Evolutionary conservation across 2,329 filamentous ascomycete species (phyloP).

Genomic region (Thelonectria blattea): DNA sequence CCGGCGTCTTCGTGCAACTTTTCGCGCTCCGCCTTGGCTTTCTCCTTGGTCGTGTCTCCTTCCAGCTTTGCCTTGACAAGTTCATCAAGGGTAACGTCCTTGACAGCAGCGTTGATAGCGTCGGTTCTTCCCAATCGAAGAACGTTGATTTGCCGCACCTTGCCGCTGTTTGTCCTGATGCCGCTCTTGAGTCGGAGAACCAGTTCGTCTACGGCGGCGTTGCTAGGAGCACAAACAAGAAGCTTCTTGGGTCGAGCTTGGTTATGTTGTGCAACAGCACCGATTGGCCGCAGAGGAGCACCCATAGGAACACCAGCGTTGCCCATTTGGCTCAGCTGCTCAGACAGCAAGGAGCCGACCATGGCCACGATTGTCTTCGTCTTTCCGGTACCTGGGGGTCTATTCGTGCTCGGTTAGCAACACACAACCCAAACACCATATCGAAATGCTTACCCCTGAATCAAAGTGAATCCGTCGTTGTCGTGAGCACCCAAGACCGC

Average conservation of each 20-base stretch:
- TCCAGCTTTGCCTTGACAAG: constrained; percentile 79
- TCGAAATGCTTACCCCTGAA: constrained; percentile 72
- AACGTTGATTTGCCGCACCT: constrained; percentile 79
- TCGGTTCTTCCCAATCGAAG: constrained; percentile 90
- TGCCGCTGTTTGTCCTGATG: constrained; percentile 77
- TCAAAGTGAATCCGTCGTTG: constrained; percentile 95
- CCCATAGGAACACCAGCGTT: constrained; percentile 43
- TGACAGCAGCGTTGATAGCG: constrained; percentile 87
- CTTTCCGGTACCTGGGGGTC: constrained; percentile 94
- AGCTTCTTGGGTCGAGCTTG: constrained; percentile 73
- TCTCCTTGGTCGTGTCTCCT: constrained; percentile 62
- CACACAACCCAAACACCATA: constrained; percentile 5
- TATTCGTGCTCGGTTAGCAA: constrained; percentile 45
- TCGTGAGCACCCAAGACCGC: constrained; percentile 91
- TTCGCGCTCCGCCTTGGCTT: constrained; percentile 61
- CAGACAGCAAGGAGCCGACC: constrained; percentile 76
- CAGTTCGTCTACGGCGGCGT: constrained; percentile 94
- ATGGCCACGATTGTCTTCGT: constrained; percentile 98
- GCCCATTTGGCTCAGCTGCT: constrained; percentile 44
- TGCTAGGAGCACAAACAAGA: constrained; percentile 96
- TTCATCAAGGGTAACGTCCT: constrained; percentile 92
- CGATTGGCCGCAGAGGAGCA: constrained; percentile 38
- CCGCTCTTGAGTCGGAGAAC: constrained; percentile 91
- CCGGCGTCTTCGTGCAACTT: constrained; percentile 68
- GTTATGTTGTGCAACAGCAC: constrained; percentile 28